A percentile compares a stretch with the other conserved stretches of the same genome.
These are phyloP conservation scores for Actinidia arguta DNA, from an alignment of 179 eudicot species.

Conservation along the genomic window DNA sequence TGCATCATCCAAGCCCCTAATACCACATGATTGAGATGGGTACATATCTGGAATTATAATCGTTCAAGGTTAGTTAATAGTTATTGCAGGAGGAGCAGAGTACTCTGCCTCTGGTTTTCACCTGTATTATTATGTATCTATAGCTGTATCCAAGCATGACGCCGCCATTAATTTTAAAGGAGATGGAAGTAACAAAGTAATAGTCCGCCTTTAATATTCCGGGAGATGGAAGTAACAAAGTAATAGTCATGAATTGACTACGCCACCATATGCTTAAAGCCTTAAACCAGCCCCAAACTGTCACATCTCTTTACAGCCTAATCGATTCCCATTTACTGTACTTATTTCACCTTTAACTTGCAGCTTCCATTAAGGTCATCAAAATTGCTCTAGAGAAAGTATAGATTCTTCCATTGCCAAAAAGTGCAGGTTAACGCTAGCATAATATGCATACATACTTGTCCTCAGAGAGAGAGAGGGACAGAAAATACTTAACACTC, in stretches of 20 bases:
- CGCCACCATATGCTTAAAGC: no score
- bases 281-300: neutral
- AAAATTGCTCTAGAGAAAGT: no score
- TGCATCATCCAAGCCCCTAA: neutral
- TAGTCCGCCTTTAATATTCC: neutral
- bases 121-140: neutral
- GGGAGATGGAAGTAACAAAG: no score
- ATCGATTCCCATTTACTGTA: no score
- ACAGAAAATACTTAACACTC: neutral
- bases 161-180: neutral
- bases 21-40: neutral
- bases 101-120: neutral
- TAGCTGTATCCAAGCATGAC: neutral
- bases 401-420: neutral
- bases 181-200: neutral
- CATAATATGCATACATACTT: neutral
- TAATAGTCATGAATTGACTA: no score
- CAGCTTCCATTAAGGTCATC: neutral
- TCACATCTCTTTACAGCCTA: neutral
- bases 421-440: neutral
- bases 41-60: neutral
- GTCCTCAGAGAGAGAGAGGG: neutral
- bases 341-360: neutral
- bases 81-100: constrained; percentile 6
- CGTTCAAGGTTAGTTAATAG: constrained; percentile 8